Base-by-base conservation (phyloP, 2,329 filamentous ascomycete species). In the Microcyclosporella mali region DNA sequence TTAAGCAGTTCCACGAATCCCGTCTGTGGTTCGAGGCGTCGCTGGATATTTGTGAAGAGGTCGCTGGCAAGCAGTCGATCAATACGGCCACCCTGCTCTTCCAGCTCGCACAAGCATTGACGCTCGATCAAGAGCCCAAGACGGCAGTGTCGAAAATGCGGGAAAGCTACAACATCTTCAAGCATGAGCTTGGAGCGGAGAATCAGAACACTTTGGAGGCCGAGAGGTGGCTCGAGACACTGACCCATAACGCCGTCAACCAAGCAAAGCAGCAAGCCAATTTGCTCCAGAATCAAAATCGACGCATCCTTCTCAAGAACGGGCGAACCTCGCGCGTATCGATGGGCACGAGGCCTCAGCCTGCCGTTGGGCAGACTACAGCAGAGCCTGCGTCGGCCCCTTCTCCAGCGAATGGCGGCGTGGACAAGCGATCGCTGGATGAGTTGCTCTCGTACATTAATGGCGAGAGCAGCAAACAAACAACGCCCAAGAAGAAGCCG, bases 171-270 rank as follows among this genome's bases (percentile, higher is more conserved):
- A 95, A 85, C 68, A 94, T 95, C 63, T 98, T 98, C 81, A 79
- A 89, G 51, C 72, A 74, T 45, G 81, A 92, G 60, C 82, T 98
- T 4, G 92, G 92, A 19, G 73, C 88, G 1, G 82, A 94, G 30
- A 89, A 97, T 66, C 88, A 89, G 67, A 97, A 98, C 72, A 98
- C 92, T 50, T 95, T 95, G 72, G 92, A 98, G 66, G 90, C 92
- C 2, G 89, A 95, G 71, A 86, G 79, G 60, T 98, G 92, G 92
- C 79, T 97, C 17, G 88, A 95, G 67, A 89, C 95, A 67, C 78
- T 98, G 46, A 97, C 90, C 0, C 86, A 94, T 66, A 95, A 94
- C 59, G 92, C 92, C 33, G 92, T 98, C 31, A 85, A 81, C 27
- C 88, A 97, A 54, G 90, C 89, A 38, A 95, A 94, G 72, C 88